Evolutionary conservation across 139 green algal genomes (phyloP).

Genomic region (Edaphochlamys debaryana): DNA sequence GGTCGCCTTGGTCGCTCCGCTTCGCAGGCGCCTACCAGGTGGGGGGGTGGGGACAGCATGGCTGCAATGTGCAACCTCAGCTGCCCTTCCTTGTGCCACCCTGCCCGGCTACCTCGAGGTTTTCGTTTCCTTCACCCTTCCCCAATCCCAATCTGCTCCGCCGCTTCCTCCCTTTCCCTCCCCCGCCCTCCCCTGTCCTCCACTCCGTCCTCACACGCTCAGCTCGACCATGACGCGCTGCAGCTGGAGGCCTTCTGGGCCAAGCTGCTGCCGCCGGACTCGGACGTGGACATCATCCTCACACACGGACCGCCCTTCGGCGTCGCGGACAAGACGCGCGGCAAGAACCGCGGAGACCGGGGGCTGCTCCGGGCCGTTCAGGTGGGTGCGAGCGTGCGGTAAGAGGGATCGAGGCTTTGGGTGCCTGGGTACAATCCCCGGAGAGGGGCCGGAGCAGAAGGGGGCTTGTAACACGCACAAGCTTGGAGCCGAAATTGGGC

Average conservation of each 20-base stretch:
- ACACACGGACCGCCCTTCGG: constrained; percentile 48
- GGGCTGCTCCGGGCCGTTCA: constrained; percentile 32
- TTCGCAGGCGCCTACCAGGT: constrained; percentile 38
- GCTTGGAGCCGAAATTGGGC: too few species aligned
- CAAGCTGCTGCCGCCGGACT: constrained; percentile 10
- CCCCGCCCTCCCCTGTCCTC: not conserved
- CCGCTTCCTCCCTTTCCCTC: too few species aligned
- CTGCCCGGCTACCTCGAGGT: too few species aligned
- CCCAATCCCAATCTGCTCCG: too few species aligned
- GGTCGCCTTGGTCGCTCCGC: constrained; percentile 29
- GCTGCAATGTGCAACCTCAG: too few species aligned
- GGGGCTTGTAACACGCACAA: too few species aligned
- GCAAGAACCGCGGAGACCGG: constrained; percentile 25
- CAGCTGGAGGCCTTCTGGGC: not conserved
- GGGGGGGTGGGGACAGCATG: not conserved
- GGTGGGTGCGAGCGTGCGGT: not conserved
- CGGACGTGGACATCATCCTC: constrained; percentile 43
- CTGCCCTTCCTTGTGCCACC: too few species aligned
- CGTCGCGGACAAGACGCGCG: constrained; percentile 24
- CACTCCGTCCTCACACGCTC: not conserved
- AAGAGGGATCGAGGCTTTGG: not conserved
- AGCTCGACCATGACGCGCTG: not conserved
- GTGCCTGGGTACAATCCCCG: not conserved
- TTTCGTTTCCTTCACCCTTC: too few species aligned
- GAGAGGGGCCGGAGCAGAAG: too few species aligned